Evolutionary conservation across 2,329 filamentous ascomycete genomes (phyloP).

Genomic region (Rugonectria rugulosa): DNA sequence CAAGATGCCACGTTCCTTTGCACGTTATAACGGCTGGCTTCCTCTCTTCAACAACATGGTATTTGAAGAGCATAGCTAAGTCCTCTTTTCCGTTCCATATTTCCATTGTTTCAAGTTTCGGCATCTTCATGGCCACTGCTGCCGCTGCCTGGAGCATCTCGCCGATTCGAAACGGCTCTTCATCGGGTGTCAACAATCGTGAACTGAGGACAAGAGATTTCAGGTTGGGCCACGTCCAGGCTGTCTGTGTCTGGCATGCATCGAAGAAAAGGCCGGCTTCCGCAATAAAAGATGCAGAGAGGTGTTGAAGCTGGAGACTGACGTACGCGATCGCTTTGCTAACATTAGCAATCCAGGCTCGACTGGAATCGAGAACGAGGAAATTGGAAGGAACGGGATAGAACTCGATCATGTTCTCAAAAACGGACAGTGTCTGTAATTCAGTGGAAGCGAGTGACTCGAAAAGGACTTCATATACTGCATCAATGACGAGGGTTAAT

Average conservation of each 20-base stretch:
- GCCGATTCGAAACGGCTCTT: slow-evolving; percentile 22
- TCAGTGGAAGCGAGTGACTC: no score
- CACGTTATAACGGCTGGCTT: slow-evolving; percentile 9
- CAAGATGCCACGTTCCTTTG: slow-evolving; percentile 8
- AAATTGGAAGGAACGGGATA: no score
- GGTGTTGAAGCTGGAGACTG: background rate
- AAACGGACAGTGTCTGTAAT: no score
- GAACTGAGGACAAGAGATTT: slow-evolving; percentile 40
- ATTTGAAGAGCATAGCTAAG: slow-evolving; percentile 36
- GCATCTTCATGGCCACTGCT: slow-evolving; percentile 38
- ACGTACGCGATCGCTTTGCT: no score
- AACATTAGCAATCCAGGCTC: no score
- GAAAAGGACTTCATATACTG: no score
- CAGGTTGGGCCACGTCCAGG: slow-evolving; percentile 36
- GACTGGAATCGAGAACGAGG: no score
- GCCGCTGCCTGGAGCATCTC: slow-evolving; percentile 38
- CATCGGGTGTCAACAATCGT: slow-evolving; percentile 29
- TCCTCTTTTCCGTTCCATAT: slow-evolving; percentile 42
- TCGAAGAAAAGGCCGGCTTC: slow-evolving; percentile 34
- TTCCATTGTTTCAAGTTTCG: slow-evolving; percentile 41
- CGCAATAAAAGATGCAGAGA: background rate
- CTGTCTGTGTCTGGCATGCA: background rate
- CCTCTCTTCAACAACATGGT: slow-evolving; percentile 8
- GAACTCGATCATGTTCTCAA: no score
- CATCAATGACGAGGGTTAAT: no score